These are phyloP conservation scores for Cicer judaicum DNA, from an alignment of 306 rosid genomes.

Conservation along the genomic window DNA sequence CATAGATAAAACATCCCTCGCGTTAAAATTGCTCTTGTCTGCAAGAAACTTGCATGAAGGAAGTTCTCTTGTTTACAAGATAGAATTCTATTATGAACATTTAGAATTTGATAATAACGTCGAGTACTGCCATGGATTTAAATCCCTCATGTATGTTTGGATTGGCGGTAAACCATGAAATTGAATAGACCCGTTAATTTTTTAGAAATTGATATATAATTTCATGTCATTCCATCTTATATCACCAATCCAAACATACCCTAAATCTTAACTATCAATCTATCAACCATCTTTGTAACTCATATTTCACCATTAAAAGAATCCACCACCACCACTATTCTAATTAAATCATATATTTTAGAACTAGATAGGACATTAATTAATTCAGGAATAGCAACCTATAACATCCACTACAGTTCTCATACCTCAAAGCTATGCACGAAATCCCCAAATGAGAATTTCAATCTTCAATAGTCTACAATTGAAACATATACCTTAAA, in stretches of 20 bases:
- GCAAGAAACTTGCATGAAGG: constrained; percentile 16
- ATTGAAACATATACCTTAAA: not conserved
- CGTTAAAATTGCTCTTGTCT: not conserved
- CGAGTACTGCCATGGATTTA: no score
- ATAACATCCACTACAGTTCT: not conserved
- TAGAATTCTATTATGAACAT: constrained; percentile 9
- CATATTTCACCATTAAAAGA: constrained; percentile 3
- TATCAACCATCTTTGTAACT: constrained; percentile 9
- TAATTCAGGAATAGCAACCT: not conserved
- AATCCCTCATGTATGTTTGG: no score
- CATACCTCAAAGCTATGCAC: constrained; percentile 16
- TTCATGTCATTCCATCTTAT: no score
- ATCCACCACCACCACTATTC: not conserved
- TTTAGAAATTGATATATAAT: no score
- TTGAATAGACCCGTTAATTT: no score
- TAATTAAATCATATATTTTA: not conserved
- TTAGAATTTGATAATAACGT: not conserved
- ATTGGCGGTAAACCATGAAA: no score
- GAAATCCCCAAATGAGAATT: constrained; percentile 5
- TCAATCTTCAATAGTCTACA: constrained; percentile 22
- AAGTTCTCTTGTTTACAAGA: constrained; percentile 32
- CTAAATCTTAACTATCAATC: constrained; percentile 11
- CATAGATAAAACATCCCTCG: not conserved
- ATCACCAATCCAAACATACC: no score
- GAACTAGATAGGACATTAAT: constrained; percentile 1